Conservation (phyloP, 1,284 basidiomycete genomes). For the Malassezia pachydermatis region DNA sequence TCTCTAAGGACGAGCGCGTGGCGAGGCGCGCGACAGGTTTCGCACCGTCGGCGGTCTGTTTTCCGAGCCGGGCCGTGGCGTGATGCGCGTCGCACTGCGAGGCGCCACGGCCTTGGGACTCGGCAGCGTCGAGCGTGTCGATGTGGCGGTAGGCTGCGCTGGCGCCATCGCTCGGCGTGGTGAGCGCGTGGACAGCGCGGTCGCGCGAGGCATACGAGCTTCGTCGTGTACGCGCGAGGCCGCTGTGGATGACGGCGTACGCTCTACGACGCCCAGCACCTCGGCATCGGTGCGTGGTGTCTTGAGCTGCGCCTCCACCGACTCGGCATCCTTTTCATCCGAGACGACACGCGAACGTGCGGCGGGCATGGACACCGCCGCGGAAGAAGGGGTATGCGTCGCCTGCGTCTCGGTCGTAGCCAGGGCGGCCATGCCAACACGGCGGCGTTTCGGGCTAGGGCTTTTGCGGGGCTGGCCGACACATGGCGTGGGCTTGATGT, state of each 20-base stretch:
- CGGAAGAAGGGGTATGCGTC: neutral
- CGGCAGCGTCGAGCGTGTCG: neutral
- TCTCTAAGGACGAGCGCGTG: too few relatives aligned
- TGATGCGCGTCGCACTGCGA: neutral
- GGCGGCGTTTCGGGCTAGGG: conserved; percentile 36
- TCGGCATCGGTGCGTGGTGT: conserved; percentile 13
- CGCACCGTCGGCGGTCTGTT: conserved; percentile 12
- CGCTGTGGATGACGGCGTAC: neutral
- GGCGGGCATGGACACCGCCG: too few relatives aligned
- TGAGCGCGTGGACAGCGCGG: too few relatives aligned
- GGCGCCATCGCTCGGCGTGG: conserved; percentile 9
- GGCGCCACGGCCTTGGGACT: neutral
- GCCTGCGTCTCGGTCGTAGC: neutral
- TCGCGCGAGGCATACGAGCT: too few relatives aligned
- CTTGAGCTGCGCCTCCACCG: conserved; percentile 5
- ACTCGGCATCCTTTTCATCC: conserved; percentile 9
- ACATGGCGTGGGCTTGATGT: conserved; percentile 38
- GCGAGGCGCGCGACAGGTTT: too few relatives aligned
- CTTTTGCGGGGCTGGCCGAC: conserved; percentile 46
- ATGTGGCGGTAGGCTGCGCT: neutral
- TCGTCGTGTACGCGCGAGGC: too few relatives aligned
- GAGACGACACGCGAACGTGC: neutral
- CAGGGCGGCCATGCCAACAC: neutral
- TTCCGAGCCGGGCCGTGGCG: neutral
- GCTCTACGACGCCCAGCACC: conserved; percentile 13